Evolutionary conservation across 179 eudicot genomes (phyloP).

Genomic region (Beta macrorhiza): DNA sequence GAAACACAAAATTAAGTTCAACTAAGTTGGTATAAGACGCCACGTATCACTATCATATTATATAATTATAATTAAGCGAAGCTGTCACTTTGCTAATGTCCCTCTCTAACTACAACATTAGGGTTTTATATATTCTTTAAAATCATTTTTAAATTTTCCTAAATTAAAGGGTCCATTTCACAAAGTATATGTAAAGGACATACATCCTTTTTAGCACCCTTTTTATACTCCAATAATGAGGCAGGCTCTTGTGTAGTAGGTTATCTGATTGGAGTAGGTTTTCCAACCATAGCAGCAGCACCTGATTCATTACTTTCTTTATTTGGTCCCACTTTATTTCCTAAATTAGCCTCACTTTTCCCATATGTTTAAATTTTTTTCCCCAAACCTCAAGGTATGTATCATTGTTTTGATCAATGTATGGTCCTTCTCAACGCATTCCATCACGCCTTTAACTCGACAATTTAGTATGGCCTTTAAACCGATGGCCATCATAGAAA

Average conservation of each 20-base stretch:
- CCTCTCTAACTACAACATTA: slow-evolving; percentile 24
- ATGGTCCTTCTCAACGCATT: not conserved
- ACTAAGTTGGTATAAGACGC: slow-evolving; percentile 25
- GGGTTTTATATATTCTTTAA: not conserved
- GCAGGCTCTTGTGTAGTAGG: slow-evolving; percentile 48
- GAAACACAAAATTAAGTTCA: slow-evolving; percentile 14
- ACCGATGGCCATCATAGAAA: too few relatives aligned
- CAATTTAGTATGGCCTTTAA: not conserved
- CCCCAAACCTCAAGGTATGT: not conserved
- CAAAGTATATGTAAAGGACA: slow-evolving; percentile 22
- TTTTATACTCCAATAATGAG: slow-evolving; percentile 16
- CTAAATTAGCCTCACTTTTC: slow-evolving; percentile 9
- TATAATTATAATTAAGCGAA: slow-evolving; percentile 19
- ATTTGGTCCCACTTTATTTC: slow-evolving; percentile 34
- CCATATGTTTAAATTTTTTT: too few relatives aligned
- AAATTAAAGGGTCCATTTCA: slow-evolving; percentile 23
- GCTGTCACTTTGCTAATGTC: slow-evolving; percentile 28
- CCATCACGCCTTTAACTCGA: not conserved
- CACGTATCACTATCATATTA: slow-evolving; percentile 21
- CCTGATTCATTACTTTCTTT: slow-evolving; percentile 29
- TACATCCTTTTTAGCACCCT: slow-evolving; percentile 6
- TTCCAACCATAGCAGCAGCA: slow-evolving; percentile 39
- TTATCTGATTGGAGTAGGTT: slow-evolving; percentile 56
- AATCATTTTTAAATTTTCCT: not conserved
- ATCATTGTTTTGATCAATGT: not conserved